Base-by-base conservation (phyloP, 2,329 filamentous ascomycete species). In the Simplicillium aogashimaense region DNA sequence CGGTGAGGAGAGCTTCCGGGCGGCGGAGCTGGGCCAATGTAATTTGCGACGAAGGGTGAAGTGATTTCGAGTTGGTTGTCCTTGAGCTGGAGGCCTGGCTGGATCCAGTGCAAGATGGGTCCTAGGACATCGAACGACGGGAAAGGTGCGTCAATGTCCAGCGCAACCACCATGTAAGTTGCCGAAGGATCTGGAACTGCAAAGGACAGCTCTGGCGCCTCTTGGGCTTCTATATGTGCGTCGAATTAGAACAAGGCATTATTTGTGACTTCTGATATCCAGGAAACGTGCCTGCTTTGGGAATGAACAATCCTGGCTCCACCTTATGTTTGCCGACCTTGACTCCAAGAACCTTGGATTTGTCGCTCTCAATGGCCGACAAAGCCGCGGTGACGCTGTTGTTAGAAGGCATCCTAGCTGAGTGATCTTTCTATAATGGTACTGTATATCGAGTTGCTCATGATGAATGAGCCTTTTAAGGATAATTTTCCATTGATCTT, bases 141-240 rank as follows among this genome's bases (percentile, higher is more conserved):
- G 45, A 64, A 65, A 0, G 69, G 70, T 1, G 69, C 62, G 53
- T 73, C 70, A 13, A 69, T 55, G 45, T 73, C 69, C 20, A 72
- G 47, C 36, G 51, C 53, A 17, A 42, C 11, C 15, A 16, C 28
- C 17, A 39, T 16, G 40, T 42, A 42, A 17, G 35, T 42, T 29
- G 7, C 32, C 32, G 28, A 31, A 4, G 20, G 28, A 17, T 7
- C n/a, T 12, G 12, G 33, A 6, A 35, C 15, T 18, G 33, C 6
- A 18, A 48, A 47, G 29, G 33, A 40, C n/a, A 50, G 33, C 33
- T 35, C 12, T 35, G 33, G 33, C 5, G 33, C 18, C 3, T 16
- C 7, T 13, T 16, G 18, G 16, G 39, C 39, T 25, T 40, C 39
- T 40, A 30, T 14, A 25, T 9, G 6, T 12, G 13, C 13, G 11